phyloP scores from a whole-genome alignment of 352 stramenopile genomes.

The Pythium brassicae region DNA sequence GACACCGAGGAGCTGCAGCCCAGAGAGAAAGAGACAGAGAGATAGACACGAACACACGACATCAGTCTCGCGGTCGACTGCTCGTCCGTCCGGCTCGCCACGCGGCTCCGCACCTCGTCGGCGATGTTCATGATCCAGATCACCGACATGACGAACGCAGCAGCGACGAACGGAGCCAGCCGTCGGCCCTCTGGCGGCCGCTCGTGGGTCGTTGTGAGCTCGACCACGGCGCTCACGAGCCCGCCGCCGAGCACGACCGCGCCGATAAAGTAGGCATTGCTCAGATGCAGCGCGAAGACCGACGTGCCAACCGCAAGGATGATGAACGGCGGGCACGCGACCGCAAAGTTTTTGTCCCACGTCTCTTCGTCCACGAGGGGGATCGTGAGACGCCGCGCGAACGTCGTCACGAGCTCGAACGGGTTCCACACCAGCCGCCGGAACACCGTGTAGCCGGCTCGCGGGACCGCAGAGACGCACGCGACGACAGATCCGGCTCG shows the following conservation, averaged over 20 bases:
- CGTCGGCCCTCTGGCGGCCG: constrained; percentile 41
- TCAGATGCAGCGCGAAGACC: constrained; percentile 44
- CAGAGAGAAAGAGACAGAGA: background rate
- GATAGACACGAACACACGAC: background rate
- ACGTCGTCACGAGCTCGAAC: constrained; percentile 64
- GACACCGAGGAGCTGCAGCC: constrained; percentile 42
- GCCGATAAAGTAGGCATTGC: constrained; percentile 41
- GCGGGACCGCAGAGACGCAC: constrained; percentile 7
- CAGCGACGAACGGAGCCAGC: constrained; percentile 52
- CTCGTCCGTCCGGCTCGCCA: background rate
- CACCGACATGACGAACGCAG: constrained; percentile 83
- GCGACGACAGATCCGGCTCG: background rate
- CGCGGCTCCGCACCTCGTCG: constrained; percentile 36
- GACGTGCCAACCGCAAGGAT: constrained; percentile 53
- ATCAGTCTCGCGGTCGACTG: background rate
- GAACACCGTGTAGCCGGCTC: constrained; percentile 28
- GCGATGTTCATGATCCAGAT: constrained; percentile 88
- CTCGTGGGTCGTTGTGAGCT: constrained; percentile 37
- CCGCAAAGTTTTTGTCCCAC: constrained; percentile 71
- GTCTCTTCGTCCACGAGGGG: constrained; percentile 76
- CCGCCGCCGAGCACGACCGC: constrained; percentile 39
- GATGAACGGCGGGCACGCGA: constrained; percentile 60
- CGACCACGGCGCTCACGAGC: constrained; percentile 34
- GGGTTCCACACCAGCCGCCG: constrained; percentile 60
- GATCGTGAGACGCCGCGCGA: constrained; percentile 67